Base-by-base conservation (phyloP, 1,139 yeast genomes). In the Geotrichum klebahnii region DNA sequence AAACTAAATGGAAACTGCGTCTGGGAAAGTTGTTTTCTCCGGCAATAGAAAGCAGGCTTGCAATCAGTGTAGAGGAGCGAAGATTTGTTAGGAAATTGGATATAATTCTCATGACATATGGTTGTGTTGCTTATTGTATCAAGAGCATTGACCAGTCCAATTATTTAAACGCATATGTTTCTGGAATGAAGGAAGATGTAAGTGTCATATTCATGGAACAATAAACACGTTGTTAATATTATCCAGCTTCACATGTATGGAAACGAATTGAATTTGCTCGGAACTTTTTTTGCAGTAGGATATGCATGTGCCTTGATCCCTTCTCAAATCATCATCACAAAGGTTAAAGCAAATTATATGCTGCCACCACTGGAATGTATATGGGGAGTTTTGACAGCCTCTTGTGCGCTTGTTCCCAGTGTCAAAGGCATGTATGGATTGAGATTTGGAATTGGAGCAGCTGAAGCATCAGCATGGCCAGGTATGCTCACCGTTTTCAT, bases 401-500 rank as follows among this genome's bases (percentile, higher is more conserved):
- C 77, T 51, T 69, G 77, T 72, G 73, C 80, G 47, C 71, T 77
- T 72, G 64, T 67, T 60, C 56, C 59, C 50, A 46, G 62, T 4
- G 65, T 79, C 5, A 59, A 69, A 1, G 77, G 78, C 6, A 58
- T 82, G 57, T 79, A 77, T 63, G 84, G 79, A 0, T 53, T 80
- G 24, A 66, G 87, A 46, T 81, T 81, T 59, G 66, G 81, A 33
- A 62, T 81, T 47, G 88, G 86, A 0, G 64, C 79, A 5, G 69
- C 76, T 2, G 87, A 81, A 61, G 69, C 80, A 20, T 83, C 83
- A 0, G 77, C 77, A 55, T 80, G 79, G 63, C 84, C 84, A 1
- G 79, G 79, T 22, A 67, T 79, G 53, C 77, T 73, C 29, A 77
- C 74, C 56, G 65, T 78, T 35, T 61, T 78, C n/a, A 82, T 82